phyloP scores from a whole-genome alignment of 768 basidiomycete genomes.

The Lactifluus rugatus region DNA sequence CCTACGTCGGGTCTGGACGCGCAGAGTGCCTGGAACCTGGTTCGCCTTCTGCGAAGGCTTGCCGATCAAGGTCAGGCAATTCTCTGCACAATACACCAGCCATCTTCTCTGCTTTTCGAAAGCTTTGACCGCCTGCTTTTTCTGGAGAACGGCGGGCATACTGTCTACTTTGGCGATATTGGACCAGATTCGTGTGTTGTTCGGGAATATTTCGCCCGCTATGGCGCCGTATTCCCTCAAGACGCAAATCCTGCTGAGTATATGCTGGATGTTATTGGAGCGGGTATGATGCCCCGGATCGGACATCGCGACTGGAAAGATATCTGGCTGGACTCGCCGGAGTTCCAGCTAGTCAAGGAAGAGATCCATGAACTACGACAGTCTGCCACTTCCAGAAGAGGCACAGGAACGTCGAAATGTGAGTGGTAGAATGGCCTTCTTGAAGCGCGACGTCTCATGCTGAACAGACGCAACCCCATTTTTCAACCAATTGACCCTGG shows the following conservation, averaged over 20 bases:
- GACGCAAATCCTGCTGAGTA: conserved; percentile 71
- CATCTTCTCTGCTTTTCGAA: conserved; percentile 78
- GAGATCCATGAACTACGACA: conserved; percentile 33
- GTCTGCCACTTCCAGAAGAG: background rate
- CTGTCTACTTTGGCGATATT: conserved; percentile 90
- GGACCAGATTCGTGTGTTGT: conserved; percentile 61
- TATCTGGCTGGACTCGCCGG: conserved; percentile 69
- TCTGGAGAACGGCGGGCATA: conserved; percentile 72
- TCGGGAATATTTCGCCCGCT: conserved; percentile 62
- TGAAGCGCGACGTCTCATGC: background rate
- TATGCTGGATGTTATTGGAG: conserved; percentile 82
- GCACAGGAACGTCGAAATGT: background rate
- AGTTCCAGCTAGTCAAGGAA: conserved; percentile 29
- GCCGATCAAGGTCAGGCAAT: conserved; percentile 83
- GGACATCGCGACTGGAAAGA: conserved; percentile 81
- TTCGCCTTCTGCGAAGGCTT: conserved; percentile 74
- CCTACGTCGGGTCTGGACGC: conserved; percentile 50
- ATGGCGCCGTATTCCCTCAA: conserved; percentile 65
- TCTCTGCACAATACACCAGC: conserved; percentile 85
- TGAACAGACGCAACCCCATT: conserved; percentile 62
- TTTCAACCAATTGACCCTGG: conserved; percentile 60
- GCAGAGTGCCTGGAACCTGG: conserved; percentile 70
- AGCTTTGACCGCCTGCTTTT: conserved; percentile 68
- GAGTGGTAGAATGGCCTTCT: background rate
- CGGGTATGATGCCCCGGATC: conserved; percentile 61